Evolutionary conservation across 139 green algal genomes (phyloP).

Genomic region (Astrephomene gubernaculifera): DNA sequence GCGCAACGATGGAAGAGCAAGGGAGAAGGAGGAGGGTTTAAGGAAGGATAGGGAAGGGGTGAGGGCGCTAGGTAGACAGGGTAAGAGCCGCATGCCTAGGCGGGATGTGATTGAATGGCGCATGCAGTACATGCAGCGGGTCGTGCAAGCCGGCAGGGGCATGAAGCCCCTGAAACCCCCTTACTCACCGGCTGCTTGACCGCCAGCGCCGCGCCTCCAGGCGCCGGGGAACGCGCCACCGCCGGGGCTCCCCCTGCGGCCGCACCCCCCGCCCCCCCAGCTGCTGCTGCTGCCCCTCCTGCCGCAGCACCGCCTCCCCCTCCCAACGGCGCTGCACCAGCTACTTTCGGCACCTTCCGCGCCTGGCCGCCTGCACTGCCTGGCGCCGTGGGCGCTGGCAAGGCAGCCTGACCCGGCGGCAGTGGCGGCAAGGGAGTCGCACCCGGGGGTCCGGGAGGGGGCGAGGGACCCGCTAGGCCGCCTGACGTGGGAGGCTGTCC

Average conservation of each 20-base stretch:
- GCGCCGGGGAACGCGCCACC: not conserved
- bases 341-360: conserved; percentile 29
- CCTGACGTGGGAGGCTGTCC: not conserved
- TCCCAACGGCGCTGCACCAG: not conserved
- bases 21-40: too few relatives aligned
- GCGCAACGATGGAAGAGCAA: too few relatives aligned
- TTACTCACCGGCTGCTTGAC: conserved; percentile 19
- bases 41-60: too few relatives aligned
- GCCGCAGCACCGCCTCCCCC: not conserved
- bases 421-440: not conserved
- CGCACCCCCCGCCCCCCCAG: not conserved
- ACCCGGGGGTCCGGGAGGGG: not conserved
- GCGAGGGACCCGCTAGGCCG: not conserved
- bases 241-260: too few relatives aligned
- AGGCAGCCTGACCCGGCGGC: too few relatives aligned
- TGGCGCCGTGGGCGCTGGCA: not conserved
- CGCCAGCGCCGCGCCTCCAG: not conserved
- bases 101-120: too few relatives aligned
- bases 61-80: too few relatives aligned
- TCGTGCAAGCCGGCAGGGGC: too few relatives aligned
- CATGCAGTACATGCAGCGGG: too few relatives aligned
- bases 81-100: too few relatives aligned
- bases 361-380: conserved; percentile 6
- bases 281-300: not conserved
- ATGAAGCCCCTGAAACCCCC: too few relatives aligned